Base-by-base conservation (phyloP, 768 basidiomycete genomes). In the Hericium rajendrae region DNA sequence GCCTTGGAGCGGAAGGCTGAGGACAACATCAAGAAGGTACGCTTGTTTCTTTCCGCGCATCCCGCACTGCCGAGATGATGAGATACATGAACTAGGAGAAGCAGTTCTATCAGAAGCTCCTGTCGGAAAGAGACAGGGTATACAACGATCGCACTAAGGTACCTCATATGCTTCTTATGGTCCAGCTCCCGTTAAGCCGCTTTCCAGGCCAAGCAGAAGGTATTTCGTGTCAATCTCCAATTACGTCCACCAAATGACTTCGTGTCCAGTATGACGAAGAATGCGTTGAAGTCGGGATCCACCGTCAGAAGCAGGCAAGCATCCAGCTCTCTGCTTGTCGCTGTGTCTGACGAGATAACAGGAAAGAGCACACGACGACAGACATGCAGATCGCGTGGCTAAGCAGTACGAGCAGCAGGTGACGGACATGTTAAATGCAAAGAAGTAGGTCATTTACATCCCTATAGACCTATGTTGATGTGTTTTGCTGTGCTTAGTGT, bases 361-460 rank as follows among this genome's bases (percentile, higher is more conserved):
- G 88, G 80, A 75, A 53, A 82, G 85, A 57, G 79, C 80, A 46
- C 74, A 74, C 41, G 88, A 89, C 64, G 90, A 92, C 66, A 81
- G 78, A 49, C 88, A 91, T 57, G 84, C 86, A 37, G 87, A 86
- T 55, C 79, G 88, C 38, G 80, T 78, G 3, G 83, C 83, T 18
- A 83, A 79, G 67, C 88, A 91, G 64, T 81, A 80, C 48, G 88
- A 90, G 60, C 84, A 88, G 62, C 88, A 90, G 63, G 79, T 78
- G 54, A 75, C 76, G 38, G 86, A 91, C 41, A 91, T 92, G 90
- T 69, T 82, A 46, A 86, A 85, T 62, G 79, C 82, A 70, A 92
- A 91, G 74, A 92, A 91, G 90, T 91, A 57, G 40, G 38, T 22
- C 20, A 40, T n/a, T 49, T 18, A 41, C 39, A 9, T 51, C 9